These are phyloP conservation scores for Exsudoporus floridanus DNA, from an alignment of 1,284 basidiomycete species.

Conservation along the genomic window DNA sequence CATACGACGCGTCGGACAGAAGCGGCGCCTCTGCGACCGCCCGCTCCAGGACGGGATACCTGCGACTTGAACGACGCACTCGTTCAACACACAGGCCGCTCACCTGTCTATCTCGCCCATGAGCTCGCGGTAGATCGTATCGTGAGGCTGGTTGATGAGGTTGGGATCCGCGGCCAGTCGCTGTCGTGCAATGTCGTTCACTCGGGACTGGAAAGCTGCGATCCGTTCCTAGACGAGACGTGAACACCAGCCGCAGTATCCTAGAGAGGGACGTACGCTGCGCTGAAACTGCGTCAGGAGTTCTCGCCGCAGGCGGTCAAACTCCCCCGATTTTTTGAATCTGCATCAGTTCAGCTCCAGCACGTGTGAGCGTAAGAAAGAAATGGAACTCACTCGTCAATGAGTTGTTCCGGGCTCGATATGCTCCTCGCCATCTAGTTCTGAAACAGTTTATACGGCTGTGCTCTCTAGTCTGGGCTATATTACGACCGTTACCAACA, in stretches of 20 bases:
- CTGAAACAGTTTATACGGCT: constrained; percentile 11
- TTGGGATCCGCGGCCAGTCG: constrained; percentile 54
- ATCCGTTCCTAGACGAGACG: constrained; percentile 45
- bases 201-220: constrained; percentile 50
- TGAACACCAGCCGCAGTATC: neutral
- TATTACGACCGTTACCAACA: too few relatives aligned
- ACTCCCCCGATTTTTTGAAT: constrained; percentile 79
- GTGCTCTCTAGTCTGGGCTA: too few relatives aligned
- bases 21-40: constrained; percentile 55
- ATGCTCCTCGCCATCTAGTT: constrained; percentile 28
- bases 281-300: constrained; percentile 62
- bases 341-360: constrained; percentile 37
- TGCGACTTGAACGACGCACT: neutral
- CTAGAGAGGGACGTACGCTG: constrained; percentile 46
- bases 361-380: neutral
- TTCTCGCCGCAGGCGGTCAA: constrained; percentile 68
- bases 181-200: constrained; percentile 60
- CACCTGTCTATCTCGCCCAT: constrained; percentile 73
- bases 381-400: constrained; percentile 51
- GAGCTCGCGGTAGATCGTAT: constrained; percentile 56
- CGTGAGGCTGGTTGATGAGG: constrained; percentile 53
- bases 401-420: constrained; percentile 54
- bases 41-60: constrained; percentile 48
- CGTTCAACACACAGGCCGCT: constrained; percentile 1
- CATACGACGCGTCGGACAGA: constrained; percentile 52